Evolutionary conservation across 768 basidiomycete species (phyloP), one percentile per base, ranked within the genome.

Genomic region (Neoboletus subvelutipes): DNA sequence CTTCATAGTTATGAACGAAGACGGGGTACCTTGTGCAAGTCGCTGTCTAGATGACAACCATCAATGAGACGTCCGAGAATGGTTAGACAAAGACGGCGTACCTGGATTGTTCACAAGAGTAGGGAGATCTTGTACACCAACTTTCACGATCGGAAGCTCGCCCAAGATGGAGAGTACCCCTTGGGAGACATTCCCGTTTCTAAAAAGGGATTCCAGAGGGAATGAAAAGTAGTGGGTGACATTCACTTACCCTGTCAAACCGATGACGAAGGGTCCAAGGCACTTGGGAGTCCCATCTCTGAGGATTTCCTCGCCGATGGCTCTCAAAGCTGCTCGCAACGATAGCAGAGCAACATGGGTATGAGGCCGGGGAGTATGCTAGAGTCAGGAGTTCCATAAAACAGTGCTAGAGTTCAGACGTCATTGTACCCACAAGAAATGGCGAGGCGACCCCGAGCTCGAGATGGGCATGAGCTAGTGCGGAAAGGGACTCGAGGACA

Each of bases 341-440:
- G 77, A 71, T 8, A 69, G 67, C 3, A 94, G 72, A 8, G 83
- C 80, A 0, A 83, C 80, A 33, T 86, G 81, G 0, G 86, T 88
- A 57, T 93, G 88, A 5, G 92, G 93, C 17, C 92, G 83, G 1
- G 90, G 89, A 0, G 92, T 87, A 62, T 87, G 83, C 88, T 59
- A 46, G 46, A 45, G 42, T 17, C 39, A 49, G 11, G 13, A 45
- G 1, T 28, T 55, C 5, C 18, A 33, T 45, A 33, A 57, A 40
- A 45, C 15, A 20, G 31, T 24, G 29, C 22, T 22, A 42, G 42
- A 45, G 20, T 56, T 22, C 46, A 41, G 33, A 20, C 17, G 37
- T 31, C 20, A 28, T 7, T 28, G 46, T 18, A 54, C 88, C 55
- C 64, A 91, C 92, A 7, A 96, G 77, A 69, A 96, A 90, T 0